These are phyloP conservation scores for Mycosphaerella sp. DNA, from an alignment of 2,329 filamentous ascomycete genomes.

Conservation along the genomic window DNA sequence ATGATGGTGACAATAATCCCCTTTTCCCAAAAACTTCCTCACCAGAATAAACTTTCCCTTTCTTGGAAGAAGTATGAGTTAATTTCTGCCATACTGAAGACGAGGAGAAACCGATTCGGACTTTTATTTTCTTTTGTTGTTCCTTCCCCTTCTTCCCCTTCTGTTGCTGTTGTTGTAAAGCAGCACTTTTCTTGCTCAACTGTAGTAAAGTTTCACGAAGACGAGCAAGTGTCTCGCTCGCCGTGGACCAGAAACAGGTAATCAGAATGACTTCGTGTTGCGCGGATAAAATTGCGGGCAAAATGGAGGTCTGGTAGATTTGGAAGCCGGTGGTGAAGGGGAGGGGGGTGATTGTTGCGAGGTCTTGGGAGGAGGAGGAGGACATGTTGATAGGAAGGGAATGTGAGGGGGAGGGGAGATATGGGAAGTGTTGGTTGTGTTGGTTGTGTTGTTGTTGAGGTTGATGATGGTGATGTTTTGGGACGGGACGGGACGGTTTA, in stretches of 20 bases:
- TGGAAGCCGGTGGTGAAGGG: slow-evolving; percentile 41
- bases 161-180: slow-evolving; percentile 14
- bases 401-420: too few species aligned
- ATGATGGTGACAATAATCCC: slow-evolving; percentile 49
- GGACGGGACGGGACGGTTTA: too few species aligned
- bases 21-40: slow-evolving; percentile 53
- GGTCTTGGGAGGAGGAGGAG: too few species aligned
- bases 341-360: slow-evolving; percentile 20
- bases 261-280: slow-evolving; percentile 64
- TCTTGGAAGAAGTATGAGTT: slow-evolving; percentile 58
- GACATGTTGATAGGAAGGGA: too few species aligned
- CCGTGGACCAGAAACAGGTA: slow-evolving; percentile 72
- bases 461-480: too few species aligned
- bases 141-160: not conserved
- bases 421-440: too few species aligned
- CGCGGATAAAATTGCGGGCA: slow-evolving; percentile 56
- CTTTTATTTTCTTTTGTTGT: slow-evolving; percentile 42
- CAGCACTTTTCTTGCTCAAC: slow-evolving; percentile 48
- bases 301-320: slow-evolving; percentile 41
- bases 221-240: slow-evolving; percentile 52
- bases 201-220: slow-evolving; percentile 47
- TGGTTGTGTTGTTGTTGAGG: too few species aligned
- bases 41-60: slow-evolving; percentile 57
- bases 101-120: slow-evolving; percentile 72
- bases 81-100: slow-evolving; percentile 66